Evolutionary conservation across 2,329 filamentous ascomycete genomes (phyloP), one percentile per base, ranked within the genome.

Genomic region (Aspergillus novofumigatus): DNA sequence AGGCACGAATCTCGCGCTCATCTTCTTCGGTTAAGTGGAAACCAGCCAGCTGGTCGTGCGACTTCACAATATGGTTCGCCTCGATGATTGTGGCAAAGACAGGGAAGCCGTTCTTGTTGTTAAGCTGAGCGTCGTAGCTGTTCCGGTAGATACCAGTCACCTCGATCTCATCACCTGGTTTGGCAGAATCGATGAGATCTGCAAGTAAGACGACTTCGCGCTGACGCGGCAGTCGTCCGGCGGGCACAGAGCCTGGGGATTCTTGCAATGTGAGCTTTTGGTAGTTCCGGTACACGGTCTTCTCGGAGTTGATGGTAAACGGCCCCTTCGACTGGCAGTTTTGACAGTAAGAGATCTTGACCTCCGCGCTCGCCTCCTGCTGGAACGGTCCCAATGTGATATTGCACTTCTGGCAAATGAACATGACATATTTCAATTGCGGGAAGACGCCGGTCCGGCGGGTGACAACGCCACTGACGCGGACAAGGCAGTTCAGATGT

Each of bases 271-370:
- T 99, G 66, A 99, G 81, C 72, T 97, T 99, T 74, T 99, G 94
- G 77, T 97, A 99, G 75, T 99, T 99, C 61, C 94, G 89, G 78
- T 99, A 99, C 17, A 99, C 90, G 0, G 94, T 99, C 81, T 96
- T 95, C 73, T 97, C 94, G 3, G 92, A 94, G 77, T 97, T 97
- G 63, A 99, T 80, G 0, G 88, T 96, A 71, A 99, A 99, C 0
- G 94, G 95, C 0, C 94, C 94, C 44, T 91, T 87, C 42, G 91
- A 95, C 77, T 97, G 93, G 77, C 94, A 99, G 72, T 90, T 94
- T 71, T 97, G 93, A 72, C 94, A 99, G 80, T 90, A 99, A 0
- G 90, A 91, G 66, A 99, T 91, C 77, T 93, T 96, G 70, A 99
- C 92, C 75, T 99, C 94, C 47, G 92, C 87, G 60, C 94, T 96